Percentiles rank a stretch among this genome's conserved stretches.
Conservation (phyloP, 2,329 filamentous ascomycete species). For the Cladosporium sp. region DNA sequence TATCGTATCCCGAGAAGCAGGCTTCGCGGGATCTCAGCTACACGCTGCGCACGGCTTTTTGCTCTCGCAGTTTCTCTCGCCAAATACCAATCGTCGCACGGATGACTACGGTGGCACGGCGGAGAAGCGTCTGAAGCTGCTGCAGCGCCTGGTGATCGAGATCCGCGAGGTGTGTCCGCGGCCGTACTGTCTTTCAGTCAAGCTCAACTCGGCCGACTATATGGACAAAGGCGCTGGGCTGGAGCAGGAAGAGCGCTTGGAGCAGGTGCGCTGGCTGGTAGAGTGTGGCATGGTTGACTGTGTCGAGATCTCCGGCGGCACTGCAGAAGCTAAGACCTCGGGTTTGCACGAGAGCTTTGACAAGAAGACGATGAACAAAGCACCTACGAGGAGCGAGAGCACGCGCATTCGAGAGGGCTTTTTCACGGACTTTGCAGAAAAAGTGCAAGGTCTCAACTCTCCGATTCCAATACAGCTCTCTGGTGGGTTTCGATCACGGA, state of each 20-base stretch:
- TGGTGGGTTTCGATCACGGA: slow-evolving; percentile 60
- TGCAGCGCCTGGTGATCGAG: slow-evolving; percentile 47
- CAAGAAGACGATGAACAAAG: slow-evolving; percentile 39
- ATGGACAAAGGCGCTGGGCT: slow-evolving; percentile 29
- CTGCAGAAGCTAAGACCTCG: slow-evolving; percentile 27
- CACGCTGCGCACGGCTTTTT: slow-evolving; percentile 56
- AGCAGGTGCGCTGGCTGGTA: slow-evolving; percentile 56
- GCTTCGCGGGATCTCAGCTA: slow-evolving; percentile 56
- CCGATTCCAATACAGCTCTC: slow-evolving; percentile 48
- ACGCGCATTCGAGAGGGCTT: slow-evolving; percentile 64
- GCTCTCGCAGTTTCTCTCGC: slow-evolving; percentile 45
- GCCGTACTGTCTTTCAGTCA: slow-evolving; percentile 50
- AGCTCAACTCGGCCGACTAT: slow-evolving; percentile 54
- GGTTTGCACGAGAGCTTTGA: slow-evolving; percentile 27
- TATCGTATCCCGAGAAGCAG: slow-evolving; percentile 49
- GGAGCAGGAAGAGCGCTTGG: slow-evolving; percentile 53
- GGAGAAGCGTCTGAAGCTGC: slow-evolving; percentile 47
- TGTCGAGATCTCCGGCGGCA: slow-evolving; percentile 67
- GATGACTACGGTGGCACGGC: slow-evolving; percentile 51
- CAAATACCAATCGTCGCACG: slow-evolving; percentile 47
- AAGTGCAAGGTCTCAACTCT: slow-evolving; percentile 31
- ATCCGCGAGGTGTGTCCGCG: slow-evolving; percentile 44
- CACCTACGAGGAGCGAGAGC: slow-evolving; percentile 27
- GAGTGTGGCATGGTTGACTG: slow-evolving; percentile 60
- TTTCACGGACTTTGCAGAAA: slow-evolving; percentile 63